Base-by-base conservation (phyloP, 441 rosid species). In the Gossypium lobatum region DNA sequence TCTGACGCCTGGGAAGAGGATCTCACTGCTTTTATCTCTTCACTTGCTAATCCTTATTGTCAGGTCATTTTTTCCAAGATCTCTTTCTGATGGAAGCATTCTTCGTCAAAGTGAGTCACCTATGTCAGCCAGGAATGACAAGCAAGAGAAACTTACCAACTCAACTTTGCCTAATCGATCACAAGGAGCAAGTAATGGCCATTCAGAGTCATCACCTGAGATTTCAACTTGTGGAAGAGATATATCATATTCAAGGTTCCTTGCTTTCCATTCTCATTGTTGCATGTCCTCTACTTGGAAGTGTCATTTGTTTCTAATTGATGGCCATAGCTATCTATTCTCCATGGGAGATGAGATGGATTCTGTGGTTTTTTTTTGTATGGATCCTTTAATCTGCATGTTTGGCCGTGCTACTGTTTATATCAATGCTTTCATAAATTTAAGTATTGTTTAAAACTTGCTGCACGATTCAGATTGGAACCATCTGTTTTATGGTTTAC, bases 31-130 rank as follows among this genome's bases (percentile, higher is more conserved):
- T 60, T 52, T 67, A 57, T 58, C 2, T 18, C 25, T 52, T 16
- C 13, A 79, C 52, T 66, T 39, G 70, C 39, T 58, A 70, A 45
- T 75, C 76, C 70, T 73, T 62, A 72, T 74, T 74, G 82, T 74
- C 82, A 95, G 98, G 88, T 84, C 90, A 74, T 71, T 80, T 76
- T 85, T 88, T 79, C 87, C 88, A 79, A 87, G 98, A 82, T 92
- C 91, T 80, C 83, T 89, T 66, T 96, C 97, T 20, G 98, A 88
- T 85, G 98, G 98, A 80, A 93, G 88, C 83, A 83, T 93, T 74
- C 90, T 92, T 76, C 90, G 42, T 28, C 86, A 77, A 77, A 84
- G 82, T 62, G 52, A 60, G 62, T 81, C 88, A 7, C 83, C 91
- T 6, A 78, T 89, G 78, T 84, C 88, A 23, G 80, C 85, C 52